These are phyloP conservation scores for Zasmidium citrigriseum DNA, from an alignment of 2,329 filamentous ascomycete genomes.

Conservation along the genomic window DNA sequence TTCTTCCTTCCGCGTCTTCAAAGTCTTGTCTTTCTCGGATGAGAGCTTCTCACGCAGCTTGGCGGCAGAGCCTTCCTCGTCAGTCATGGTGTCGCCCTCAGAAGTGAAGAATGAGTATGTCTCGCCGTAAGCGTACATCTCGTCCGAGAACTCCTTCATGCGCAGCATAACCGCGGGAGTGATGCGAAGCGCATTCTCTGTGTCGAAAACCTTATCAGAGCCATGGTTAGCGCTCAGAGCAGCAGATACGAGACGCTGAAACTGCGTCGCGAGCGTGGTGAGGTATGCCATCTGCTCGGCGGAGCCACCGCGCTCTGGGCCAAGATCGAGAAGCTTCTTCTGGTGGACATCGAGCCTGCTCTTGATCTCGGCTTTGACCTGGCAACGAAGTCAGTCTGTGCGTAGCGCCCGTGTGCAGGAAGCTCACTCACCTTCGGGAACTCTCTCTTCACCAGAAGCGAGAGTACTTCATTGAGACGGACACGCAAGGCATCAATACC, in stretches of 20 bases:
- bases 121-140: slow-evolving; percentile 31
- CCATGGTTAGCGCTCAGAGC: slow-evolving; percentile 42
- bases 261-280: slow-evolving; percentile 42
- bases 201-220: slow-evolving; percentile 36
- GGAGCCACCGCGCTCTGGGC: slow-evolving; percentile 47
- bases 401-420: background rate
- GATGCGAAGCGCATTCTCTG: slow-evolving; percentile 34
- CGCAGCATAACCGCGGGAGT: slow-evolving; percentile 37
- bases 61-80: no score
- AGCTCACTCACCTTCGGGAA: slow-evolving; percentile 44
- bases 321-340: slow-evolving; percentile 47
- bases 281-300: slow-evolving; percentile 54
- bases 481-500: slow-evolving; percentile 44
- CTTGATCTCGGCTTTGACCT: slow-evolving; percentile 39
- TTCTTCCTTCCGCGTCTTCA: slow-evolving; percentile 3
- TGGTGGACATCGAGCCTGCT: slow-evolving; percentile 27
- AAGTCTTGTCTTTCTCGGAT: background rate
- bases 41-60: no score
- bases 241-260: slow-evolving; percentile 38
- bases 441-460: slow-evolving; percentile 44
- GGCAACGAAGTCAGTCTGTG: background rate
- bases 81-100: no score
- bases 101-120: slow-evolving; percentile 23
- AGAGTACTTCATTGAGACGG: slow-evolving; percentile 46
- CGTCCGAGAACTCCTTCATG: slow-evolving; percentile 28